Conservation (phyloP, 228 moss, liverwort and hornwort genomes). For the Sphagnum fallax region DNA sequence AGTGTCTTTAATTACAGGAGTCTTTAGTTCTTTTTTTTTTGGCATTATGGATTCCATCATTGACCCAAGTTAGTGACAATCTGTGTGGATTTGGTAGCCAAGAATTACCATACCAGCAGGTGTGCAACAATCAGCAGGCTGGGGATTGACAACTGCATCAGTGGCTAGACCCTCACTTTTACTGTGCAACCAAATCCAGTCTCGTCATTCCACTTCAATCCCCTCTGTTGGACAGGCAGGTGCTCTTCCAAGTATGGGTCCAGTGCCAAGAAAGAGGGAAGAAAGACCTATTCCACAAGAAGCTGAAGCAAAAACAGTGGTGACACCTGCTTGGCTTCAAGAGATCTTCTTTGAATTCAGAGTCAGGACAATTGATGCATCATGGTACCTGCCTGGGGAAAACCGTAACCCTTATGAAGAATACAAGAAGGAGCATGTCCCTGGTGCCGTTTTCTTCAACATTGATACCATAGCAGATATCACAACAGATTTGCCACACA, state of each 20-base stretch:
- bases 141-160: conserved; percentile 14
- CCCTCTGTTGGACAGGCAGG: conserved; percentile 27
- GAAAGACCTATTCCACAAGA: neutral
- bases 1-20: too few species aligned
- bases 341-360: conserved; percentile 36
- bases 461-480: conserved; percentile 66
- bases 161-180: conserved; percentile 8
- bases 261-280: conserved; percentile 9
- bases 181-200: conserved; percentile 25
- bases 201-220: conserved; percentile 17
- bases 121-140: conserved; percentile 4
- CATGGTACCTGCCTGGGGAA: conserved; percentile 98
- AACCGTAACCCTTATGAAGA: conserved; percentile 71
- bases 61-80: too few species aligned
- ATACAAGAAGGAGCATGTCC: conserved; percentile 84
- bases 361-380: conserved; percentile 87
- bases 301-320: conserved; percentile 36
- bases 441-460: conserved; percentile 74
- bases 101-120: too few species aligned
- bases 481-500: conserved; percentile 92
- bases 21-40: too few species aligned
- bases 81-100: too few species aligned
- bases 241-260: conserved; percentile 9
- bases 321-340: conserved; percentile 69
- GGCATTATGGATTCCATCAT: too few species aligned